phyloP scores from a whole-genome alignment of 2,329 filamentous ascomycete species.

The Samsoniella hepiali region DNA sequence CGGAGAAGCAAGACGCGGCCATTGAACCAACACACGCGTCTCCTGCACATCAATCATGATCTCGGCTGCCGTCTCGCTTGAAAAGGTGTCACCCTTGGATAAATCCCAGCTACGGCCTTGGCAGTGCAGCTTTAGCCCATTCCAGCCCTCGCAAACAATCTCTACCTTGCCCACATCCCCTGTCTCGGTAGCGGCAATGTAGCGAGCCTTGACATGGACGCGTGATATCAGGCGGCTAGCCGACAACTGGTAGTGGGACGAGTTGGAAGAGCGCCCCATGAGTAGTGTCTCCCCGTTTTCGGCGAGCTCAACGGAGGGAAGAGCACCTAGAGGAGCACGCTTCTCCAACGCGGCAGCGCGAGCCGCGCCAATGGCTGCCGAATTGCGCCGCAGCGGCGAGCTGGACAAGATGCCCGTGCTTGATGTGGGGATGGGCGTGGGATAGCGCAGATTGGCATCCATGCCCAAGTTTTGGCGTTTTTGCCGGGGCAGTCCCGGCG shows the following conservation, averaged over 20 bases:
- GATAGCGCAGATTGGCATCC: conserved; percentile 65
- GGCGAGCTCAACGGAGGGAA: conserved; percentile 78
- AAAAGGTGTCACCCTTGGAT: conserved; percentile 83
- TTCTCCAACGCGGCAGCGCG: conserved; percentile 42
- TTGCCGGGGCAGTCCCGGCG: conserved; percentile 66
- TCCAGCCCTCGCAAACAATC: conserved; percentile 92
- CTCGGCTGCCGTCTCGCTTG: conserved; percentile 82
- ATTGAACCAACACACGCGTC: conserved; percentile 81
- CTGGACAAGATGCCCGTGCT: conserved; percentile 88
- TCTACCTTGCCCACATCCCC: conserved; percentile 76
- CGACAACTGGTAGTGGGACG: conserved; percentile 91
- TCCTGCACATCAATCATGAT: conserved; percentile 97
- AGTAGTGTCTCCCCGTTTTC: conserved; percentile 76
- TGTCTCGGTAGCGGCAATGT: conserved; percentile 64
- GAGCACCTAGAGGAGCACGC: conserved; percentile 75
- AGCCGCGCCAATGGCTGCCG: conserved; percentile 58
- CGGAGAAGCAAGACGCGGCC: conserved; percentile 60
- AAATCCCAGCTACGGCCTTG: conserved; percentile 84
- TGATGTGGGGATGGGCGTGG: conserved; percentile 89
- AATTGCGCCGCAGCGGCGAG: conserved; percentile 63
- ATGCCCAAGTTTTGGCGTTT: conserved; percentile 61
- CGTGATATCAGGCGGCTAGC: conserved; percentile 90
- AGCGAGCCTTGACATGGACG: conserved; percentile 85
- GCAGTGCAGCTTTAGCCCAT: conserved; percentile 89
- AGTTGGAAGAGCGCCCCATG: conserved; percentile 93